Evolutionary conservation across 768 basidiomycete genomes (phyloP), one percentile per base, ranked within the genome.

Genomic region (Naganishia vaughanmartiniae): DNA sequence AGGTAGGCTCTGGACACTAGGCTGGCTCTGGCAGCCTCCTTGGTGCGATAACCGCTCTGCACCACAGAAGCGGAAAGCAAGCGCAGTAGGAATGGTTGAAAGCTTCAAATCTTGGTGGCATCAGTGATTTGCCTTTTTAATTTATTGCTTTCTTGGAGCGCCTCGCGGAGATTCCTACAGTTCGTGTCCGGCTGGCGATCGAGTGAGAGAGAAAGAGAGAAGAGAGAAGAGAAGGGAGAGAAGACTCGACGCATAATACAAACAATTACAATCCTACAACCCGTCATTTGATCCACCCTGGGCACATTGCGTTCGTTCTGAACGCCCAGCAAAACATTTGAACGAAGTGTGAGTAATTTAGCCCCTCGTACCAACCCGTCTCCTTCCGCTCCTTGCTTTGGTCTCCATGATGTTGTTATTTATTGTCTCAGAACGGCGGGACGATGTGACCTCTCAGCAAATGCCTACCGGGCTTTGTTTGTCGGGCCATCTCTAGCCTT

Each of bases 341-440:
- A 28, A 3, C 10, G 42, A 46, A 4, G 4, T 33, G 31, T 42
- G 39, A 42, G 63, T 45, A 30, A 26, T n/a, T 31, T 10, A 12
- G 14, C 45, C 11, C 42, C n/a, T 65, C 48, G 1, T 48, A 48
- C 26, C 15, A n/a, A 14, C 65, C 28, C 48, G 15, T 24, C n/a
- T n/a, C 28, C 17, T 19, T 66, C 31, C 31, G 24, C 65, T 9
- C 31, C 21, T 30, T 48, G 26, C 65, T 39, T 54, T 15, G 19
- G 36, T 30, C 28, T 66, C 30, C 36, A 69, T 72, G 71, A 72
- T 72, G 71, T 65, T 63, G 65, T 69, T 72, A 72, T 72, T 72
- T 69, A 72, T 72, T 72, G 71, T 72, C 71, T 72, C 71, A 72
- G 71, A 72, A 72, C 42, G 60, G 60, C 60, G 39, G 24, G 60